Percentiles rank a stretch among this genome's conserved stretches.
These are phyloP conservation scores for Seiridium cupressi DNA, from an alignment of 2,329 filamentous ascomycete species.

Conservation along the genomic window DNA sequence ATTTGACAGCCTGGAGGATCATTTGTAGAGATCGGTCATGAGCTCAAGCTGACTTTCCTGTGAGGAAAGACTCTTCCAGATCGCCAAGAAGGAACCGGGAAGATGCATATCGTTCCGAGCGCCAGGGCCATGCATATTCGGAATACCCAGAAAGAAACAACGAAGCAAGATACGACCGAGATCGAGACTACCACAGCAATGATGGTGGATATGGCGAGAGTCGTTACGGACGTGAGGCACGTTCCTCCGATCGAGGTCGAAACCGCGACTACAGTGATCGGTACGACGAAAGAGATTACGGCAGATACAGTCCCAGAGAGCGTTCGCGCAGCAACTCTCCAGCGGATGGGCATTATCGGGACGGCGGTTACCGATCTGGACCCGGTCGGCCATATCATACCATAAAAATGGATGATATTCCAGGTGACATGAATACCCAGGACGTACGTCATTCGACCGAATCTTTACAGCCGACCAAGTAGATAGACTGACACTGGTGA, in stretches of 20 bases:
- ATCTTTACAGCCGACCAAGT: too few species aligned
- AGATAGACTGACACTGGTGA: background rate
- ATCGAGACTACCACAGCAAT: conserved; percentile 12
- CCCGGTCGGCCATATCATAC: conserved; percentile 29
- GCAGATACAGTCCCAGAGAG: conserved; percentile 20
- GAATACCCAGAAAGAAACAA: conserved; percentile 11
- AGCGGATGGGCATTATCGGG: conserved; percentile 23
- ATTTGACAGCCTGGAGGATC: conserved; percentile 25
- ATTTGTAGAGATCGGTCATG: conserved; percentile 17
- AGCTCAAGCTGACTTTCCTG: conserved; percentile 31
- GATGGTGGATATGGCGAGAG: conserved; percentile 11
- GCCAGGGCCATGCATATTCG: conserved; percentile 11
- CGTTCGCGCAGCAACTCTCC: conserved; percentile 24
- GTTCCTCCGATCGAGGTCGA: conserved; percentile 12
- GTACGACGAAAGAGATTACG: conserved; percentile 17
- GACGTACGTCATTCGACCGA: conserved; percentile 17
- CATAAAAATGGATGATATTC: conserved; percentile 29
- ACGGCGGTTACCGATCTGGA: conserved; percentile 18
- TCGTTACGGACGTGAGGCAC: conserved; percentile 7
- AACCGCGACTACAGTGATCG: conserved; percentile 20
- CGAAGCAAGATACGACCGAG: conserved; percentile 13
- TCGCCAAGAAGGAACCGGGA: conserved; percentile 27
- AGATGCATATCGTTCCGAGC: conserved; percentile 21
- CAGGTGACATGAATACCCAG: conserved; percentile 24
- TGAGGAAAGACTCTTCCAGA: conserved; percentile 32